Evolutionary conservation across 768 basidiomycete species (phyloP).

Genomic region (Pisolithus albus): DNA sequence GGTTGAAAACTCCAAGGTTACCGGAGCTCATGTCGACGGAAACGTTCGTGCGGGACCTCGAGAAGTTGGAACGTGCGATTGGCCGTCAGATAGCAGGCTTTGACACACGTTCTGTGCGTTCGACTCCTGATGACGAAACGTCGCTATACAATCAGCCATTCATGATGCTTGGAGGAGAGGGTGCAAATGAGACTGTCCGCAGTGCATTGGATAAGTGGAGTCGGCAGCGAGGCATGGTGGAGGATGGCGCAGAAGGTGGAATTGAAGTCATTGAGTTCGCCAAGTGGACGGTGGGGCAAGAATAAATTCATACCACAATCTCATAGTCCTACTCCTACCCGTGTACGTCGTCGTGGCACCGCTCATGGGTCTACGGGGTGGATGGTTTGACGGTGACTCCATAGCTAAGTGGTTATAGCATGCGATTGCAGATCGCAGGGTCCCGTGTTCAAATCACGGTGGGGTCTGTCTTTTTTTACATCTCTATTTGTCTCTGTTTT

Average conservation of each 20-base stretch:
- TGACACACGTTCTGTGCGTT: conserved; percentile 50
- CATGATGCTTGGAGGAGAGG: conserved; percentile 61
- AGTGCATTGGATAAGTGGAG: conserved; percentile 48
- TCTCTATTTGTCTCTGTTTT: conserved; percentile 7
- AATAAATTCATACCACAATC: conserved; percentile 2
- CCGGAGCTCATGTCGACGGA: conserved; percentile 37
- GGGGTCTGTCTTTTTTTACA: conserved; percentile 30
- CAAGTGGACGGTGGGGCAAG: conserved; percentile 62
- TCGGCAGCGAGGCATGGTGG: conserved; percentile 37
- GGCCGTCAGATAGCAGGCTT: conserved; percentile 83
- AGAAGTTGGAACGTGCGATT: conserved; percentile 63
- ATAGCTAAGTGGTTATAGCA: conserved; percentile 49
- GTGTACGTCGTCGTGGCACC: neutral
- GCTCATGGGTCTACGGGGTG: no score
- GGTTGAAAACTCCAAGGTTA: conserved; percentile 44
- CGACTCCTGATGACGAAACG: conserved; percentile 35
- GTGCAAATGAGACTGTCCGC: conserved; percentile 24
- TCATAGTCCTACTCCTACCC: neutral
- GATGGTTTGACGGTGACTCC: conserved; percentile 7
- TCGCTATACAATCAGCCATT: conserved; percentile 70
- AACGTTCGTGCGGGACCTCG: conserved; percentile 50
- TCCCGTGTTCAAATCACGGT: conserved; percentile 56
- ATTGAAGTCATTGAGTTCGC: conserved; percentile 43
- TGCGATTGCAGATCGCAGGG: conserved; percentile 53
- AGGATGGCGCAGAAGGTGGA: conserved; percentile 25